Evolutionary conservation across 148 eudicot genomes (phyloP), one percentile per base, ranked within the genome.

Genomic region (Arctostaphylos glauca): DNA sequence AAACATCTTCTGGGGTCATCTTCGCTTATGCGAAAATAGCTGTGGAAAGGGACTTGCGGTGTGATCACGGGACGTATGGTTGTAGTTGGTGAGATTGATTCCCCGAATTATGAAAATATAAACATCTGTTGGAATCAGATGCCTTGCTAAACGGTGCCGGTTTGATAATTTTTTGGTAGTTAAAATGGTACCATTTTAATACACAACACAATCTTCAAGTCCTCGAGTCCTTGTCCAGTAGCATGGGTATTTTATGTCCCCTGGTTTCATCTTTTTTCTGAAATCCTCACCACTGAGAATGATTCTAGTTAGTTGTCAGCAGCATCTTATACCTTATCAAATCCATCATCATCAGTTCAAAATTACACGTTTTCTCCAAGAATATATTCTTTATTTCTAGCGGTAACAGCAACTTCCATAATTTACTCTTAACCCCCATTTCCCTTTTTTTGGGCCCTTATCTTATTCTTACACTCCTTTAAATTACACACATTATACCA

Each of bases 261-360:
- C 48, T 38, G n/a, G 14, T 70, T 15, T 71, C 10, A 43, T 41
- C 49, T 66, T 25, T 66, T 43, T 23, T 31, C 38, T 25, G 71
- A 66, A 66, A 66, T 41, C 41, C 41, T 25, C 71, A 66, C 14
- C 74, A 6, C 74, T 0, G 16, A 47, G 76, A 48, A 16, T 47
- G 52, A n/a, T 74, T 6, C 48, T 7, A 5, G n/a, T 31, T 38
- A 5, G 4, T 10, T 43, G 25, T 80, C 31, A 64, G 74, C 82
- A 80, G 82, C 58, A 80, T 64, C 80, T 41, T 49, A 78, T 78
- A 41, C 67, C 80, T 56, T 41, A 9, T 19, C 71, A 10, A 9
- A 64, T 18, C 14, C 54, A 67, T 25, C 23, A 66, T 80, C 49
- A n/a, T 64, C 44, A 66, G 14, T 48, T 25, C 72, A 79, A 79